phyloP scores from a whole-genome alignment of 2,329 filamentous ascomycete species.

The Aspergillus viridinutans region DNA sequence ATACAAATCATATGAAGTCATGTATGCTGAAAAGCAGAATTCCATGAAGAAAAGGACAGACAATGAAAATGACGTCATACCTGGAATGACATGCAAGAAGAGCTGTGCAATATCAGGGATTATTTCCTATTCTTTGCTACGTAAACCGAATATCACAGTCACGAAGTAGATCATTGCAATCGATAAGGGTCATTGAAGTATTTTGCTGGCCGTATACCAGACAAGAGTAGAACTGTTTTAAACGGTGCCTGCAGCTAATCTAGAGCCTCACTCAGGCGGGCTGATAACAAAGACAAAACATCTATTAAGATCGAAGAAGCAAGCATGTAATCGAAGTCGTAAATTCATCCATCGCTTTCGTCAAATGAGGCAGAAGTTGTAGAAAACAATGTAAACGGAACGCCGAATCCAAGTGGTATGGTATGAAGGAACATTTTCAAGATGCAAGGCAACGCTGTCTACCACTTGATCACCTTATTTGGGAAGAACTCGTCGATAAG shows the following conservation, averaged over 20 bases:
- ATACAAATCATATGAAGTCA: not conserved
- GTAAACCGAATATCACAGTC: too few species aligned
- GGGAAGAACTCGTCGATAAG: conserved; percentile 73
- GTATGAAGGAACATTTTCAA: not conserved
- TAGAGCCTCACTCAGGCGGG: not conserved
- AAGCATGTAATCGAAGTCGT: not conserved
- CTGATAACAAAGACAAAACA: not conserved
- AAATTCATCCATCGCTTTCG: not conserved
- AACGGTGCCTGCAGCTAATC: not conserved
- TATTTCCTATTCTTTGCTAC: not conserved
- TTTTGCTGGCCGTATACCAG: not conserved
- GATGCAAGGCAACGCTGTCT: conserved; percentile 15
- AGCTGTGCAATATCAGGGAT: too few species aligned
- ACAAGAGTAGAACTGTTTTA: not conserved
- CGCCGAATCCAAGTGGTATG: not conserved
- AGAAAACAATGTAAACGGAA: not conserved
- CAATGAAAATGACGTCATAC: too few species aligned
- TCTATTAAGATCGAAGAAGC: not conserved
- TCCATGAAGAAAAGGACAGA: too few species aligned
- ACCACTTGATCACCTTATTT: conserved; percentile 66
- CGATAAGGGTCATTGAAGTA: not conserved
- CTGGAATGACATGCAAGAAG: too few species aligned
- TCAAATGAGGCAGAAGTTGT: not conserved
- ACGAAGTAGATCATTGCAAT: not conserved
- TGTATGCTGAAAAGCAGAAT: too few species aligned